Conservation (phyloP, 2,329 filamentous ascomycete genomes). For the Cylindrodendrum hubeiense region DNA sequence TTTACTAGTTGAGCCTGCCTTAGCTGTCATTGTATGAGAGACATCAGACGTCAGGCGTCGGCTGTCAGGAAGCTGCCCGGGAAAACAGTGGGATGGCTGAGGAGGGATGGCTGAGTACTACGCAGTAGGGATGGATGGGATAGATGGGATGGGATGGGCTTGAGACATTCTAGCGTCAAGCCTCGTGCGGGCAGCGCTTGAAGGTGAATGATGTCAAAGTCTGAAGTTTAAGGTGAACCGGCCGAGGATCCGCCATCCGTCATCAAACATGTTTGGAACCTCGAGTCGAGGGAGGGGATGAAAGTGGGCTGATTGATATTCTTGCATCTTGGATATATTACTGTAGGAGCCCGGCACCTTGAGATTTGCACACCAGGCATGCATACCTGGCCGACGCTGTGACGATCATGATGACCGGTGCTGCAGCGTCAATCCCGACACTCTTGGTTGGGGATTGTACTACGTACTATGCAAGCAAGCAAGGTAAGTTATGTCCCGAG, state of each 20-base stretch:
- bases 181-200: neutral
- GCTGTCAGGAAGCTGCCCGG: neutral
- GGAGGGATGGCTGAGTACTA: too few relatives aligned
- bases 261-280: constrained; percentile 1
- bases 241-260: neutral
- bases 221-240: neutral
- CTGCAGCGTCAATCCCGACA: neutral
- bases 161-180: constrained; percentile 5
- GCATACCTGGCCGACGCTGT: neutral
- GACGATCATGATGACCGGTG: neutral
- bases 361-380: neutral
- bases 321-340: neutral
- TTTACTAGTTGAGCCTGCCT: neutral
- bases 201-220: neutral
- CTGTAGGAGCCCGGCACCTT: neutral
- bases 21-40: neutral
- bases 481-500: too few relatives aligned
- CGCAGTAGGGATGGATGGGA: too few relatives aligned
- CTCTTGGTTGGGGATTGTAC: neutral
- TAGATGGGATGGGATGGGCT: neutral
- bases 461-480: neutral
- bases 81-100: constrained; percentile 5
- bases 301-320: neutral
- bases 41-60: neutral
- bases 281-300: neutral